phyloP scores from a whole-genome alignment of 768 basidiomycete genomes.

The Leccinum disarticulatum region DNA sequence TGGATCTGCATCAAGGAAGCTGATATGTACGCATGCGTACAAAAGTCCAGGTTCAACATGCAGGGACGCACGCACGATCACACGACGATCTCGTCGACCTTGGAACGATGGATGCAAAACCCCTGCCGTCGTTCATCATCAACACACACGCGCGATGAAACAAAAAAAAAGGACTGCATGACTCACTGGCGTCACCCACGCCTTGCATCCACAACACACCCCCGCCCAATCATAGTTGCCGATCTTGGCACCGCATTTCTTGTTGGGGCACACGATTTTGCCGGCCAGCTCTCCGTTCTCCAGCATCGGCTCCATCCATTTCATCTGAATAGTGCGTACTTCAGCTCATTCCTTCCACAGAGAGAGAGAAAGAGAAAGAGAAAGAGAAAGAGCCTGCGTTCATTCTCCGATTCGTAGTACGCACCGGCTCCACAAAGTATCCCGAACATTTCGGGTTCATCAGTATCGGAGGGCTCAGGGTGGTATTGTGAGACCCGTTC shows the following conservation, averaged over 20 bases:
- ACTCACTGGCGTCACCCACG: conserved; percentile 85
- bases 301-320: conserved; percentile 92
- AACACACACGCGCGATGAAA: neutral
- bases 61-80: neutral
- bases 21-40: neutral
- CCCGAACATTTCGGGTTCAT: conserved; percentile 87
- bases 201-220: conserved; percentile 84
- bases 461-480: conserved; percentile 61
- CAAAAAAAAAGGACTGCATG: neutral
- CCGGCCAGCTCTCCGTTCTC: conserved; percentile 76
- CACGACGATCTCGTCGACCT: conserved; percentile 59
- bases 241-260: conserved; percentile 86
- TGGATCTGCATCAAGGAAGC: neutral
- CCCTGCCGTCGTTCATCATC: conserved; percentile 29
- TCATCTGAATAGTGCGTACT: conserved; percentile 58
- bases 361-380: neutral
- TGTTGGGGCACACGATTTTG: conserved; percentile 90
- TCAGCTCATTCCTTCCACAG: neutral
- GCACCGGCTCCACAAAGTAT: conserved; percentile 90
- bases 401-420: neutral
- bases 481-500: conserved; percentile 12
- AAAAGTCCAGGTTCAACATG: neutral
- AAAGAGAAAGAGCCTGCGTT: neutral
- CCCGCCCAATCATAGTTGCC: conserved; percentile 99
- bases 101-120: conserved; percentile 67